These are phyloP conservation scores for Ascoidea rubescens DNA, from an alignment of 805 yeast species.

Conservation along the genomic window DNA sequence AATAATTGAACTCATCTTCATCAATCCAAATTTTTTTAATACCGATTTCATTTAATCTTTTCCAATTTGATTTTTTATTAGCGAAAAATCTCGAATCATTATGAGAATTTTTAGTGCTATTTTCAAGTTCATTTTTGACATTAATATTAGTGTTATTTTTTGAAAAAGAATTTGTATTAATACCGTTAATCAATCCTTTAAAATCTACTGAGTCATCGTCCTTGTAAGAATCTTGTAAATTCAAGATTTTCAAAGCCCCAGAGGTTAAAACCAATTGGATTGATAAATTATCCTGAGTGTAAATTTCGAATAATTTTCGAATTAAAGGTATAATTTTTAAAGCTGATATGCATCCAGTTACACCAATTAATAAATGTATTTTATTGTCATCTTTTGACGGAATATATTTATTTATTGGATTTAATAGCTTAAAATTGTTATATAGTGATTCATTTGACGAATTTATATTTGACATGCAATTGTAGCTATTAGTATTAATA, in stretches of 20 bases:
- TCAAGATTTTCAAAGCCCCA: conserved; percentile 5
- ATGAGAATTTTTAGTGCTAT: conserved; percentile 53
- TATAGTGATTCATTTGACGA: conserved; percentile 41
- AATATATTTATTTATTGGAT: conserved; percentile 59
- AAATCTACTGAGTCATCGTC: background rate
- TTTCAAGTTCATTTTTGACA: conserved; percentile 31
- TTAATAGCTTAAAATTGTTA: conserved; percentile 23
- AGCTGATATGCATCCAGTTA: conserved; percentile 95
- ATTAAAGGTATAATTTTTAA: conserved; percentile 85
- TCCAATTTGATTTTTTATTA: conserved; percentile 9
- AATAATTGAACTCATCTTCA: conserved; percentile 59
- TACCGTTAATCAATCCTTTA: background rate
- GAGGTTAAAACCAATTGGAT: conserved; percentile 75
- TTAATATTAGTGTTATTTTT: no score
- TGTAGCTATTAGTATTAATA: conserved; percentile 15
- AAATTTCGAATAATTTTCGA: conserved; percentile 70
- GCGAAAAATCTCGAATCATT: conserved; percentile 46
- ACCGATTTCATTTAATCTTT: conserved; percentile 5
- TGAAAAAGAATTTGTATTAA: no score
- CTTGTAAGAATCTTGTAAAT: background rate
- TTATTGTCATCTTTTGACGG: conserved; percentile 70
- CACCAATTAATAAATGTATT: conserved; percentile 78
- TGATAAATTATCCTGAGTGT: conserved; percentile 58
- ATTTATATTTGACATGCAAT: conserved; percentile 30
- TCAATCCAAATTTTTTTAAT: conserved; percentile 62